Evolutionary conservation across 805 yeast species (phyloP).

Genomic region (Cyberlindnera japonica): DNA sequence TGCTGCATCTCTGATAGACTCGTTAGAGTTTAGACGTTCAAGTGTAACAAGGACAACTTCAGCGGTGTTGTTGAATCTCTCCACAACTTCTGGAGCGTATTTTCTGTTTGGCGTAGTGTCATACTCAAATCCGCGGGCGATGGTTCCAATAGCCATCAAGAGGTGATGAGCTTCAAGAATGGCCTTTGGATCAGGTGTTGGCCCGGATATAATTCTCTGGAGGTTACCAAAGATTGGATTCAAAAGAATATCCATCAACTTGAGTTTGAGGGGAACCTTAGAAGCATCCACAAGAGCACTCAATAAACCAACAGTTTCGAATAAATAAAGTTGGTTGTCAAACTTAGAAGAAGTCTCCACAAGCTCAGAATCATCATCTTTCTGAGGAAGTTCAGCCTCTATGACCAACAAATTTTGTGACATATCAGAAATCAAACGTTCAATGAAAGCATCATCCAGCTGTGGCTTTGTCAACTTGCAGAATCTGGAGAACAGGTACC

Average conservation of each 20-base stretch:
- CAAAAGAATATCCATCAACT: slow-evolving; percentile 60
- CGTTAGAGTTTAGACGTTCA: slow-evolving; percentile 64
- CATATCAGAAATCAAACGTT: slow-evolving; percentile 55
- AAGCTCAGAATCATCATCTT: slow-evolving; percentile 54
- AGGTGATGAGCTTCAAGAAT: slow-evolving; percentile 81
- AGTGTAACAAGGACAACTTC: slow-evolving; percentile 82
- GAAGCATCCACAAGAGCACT: slow-evolving; percentile 48
- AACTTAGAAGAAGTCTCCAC: slow-evolving; percentile 51
- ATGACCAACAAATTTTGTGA: slow-evolving; percentile 58
- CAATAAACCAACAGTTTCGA: slow-evolving; percentile 82
- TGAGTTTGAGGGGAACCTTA: slow-evolving; percentile 38
- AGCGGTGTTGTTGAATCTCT: slow-evolving; percentile 62
- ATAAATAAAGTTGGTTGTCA: slow-evolving; percentile 75
- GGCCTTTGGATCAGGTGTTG: slow-evolving; percentile 38
- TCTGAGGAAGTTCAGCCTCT: slow-evolving; percentile 47
- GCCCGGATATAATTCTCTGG: slow-evolving; percentile 56
- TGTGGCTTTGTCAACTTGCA: slow-evolving; percentile 71
- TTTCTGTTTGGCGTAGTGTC: slow-evolving; percentile 30
- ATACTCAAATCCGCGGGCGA: slow-evolving; percentile 73
- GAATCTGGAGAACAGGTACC: slow-evolving; percentile 87
- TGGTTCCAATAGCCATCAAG: slow-evolving; percentile 83
- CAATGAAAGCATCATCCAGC: slow-evolving; percentile 46
- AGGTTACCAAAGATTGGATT: slow-evolving; percentile 72
- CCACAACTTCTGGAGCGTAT: slow-evolving; percentile 35
- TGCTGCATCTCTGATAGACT: slow-evolving; percentile 76